phyloP scores from a whole-genome alignment of 139 green algal genomes.

The Trebouxia sp. region DNA sequence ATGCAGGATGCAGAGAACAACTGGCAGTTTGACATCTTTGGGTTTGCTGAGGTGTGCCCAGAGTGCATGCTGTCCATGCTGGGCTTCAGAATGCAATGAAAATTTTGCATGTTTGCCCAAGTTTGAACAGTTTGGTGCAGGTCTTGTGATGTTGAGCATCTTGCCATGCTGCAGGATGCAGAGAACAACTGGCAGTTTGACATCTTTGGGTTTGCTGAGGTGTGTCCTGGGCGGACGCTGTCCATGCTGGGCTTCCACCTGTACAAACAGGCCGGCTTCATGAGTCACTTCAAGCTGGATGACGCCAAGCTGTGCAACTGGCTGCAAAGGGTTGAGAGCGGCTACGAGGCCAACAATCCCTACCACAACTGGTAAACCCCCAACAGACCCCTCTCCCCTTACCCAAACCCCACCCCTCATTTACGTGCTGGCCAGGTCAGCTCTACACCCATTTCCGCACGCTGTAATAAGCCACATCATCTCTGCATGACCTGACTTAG shows the following conservation, averaged over 20 bases:
- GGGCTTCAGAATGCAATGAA: no score
- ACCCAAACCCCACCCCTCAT: not conserved
- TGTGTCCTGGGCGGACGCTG: not conserved
- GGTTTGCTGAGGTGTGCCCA: slow-evolving; percentile 2
- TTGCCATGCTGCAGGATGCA: slow-evolving; percentile 24
- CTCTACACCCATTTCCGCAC: no score
- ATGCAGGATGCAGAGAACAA: slow-evolving; percentile 17
- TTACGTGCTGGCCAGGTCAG: no score
- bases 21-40: slow-evolving; percentile 35
- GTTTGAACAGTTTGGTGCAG: no score
- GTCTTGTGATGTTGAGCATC: no score
- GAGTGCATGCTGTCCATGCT: slow-evolving; percentile 15
- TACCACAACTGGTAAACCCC: slow-evolving; percentile 26
- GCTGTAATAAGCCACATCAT: no score
- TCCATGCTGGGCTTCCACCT: slow-evolving; percentile 32
- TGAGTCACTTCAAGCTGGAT: slow-evolving; percentile 15
- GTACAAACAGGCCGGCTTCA: slow-evolving; percentile 15
- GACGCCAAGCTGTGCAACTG: slow-evolving; percentile 24
- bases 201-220: slow-evolving; percentile 31
- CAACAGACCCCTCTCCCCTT: not conserved
- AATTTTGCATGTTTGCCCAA: no score
- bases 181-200: slow-evolving; percentile 27
- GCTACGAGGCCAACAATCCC: slow-evolving; percentile 10
- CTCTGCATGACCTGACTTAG: not conserved
- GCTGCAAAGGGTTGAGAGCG: slow-evolving; percentile 25